Base-by-base conservation (phyloP, 1,284 basidiomycete species). In the Melanopsichium pennsylvanicum region DNA sequence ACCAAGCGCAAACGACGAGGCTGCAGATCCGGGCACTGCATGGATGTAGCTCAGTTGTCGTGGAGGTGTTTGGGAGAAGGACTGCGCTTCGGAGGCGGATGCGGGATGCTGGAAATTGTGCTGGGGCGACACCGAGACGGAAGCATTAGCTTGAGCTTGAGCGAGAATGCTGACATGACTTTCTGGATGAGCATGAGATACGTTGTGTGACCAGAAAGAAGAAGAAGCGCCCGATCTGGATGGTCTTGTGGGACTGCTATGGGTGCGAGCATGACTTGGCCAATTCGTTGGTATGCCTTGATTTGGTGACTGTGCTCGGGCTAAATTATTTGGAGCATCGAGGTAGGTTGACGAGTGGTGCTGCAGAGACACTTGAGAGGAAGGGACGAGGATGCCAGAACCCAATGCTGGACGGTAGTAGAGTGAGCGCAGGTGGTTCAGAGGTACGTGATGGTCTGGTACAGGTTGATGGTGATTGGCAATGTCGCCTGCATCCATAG, bases 401-500 rank as follows among this genome's bases (percentile, higher is more conserved):
- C 59, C 66, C 26, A 62, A 26, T 5, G 66, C 59, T 7, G 58
- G 58, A n/a, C 66, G 49, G 19, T 62, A 69, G 55, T 69, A 69
- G 31, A 69, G 55, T 33, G 58, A 54, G 7, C 66, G 54, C 13
- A 69, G 66, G 29, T 69, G 50, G 13, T 69, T 59, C 22, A 69
- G 18, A 2, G 66, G 66, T 4, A 69, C 55, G 32, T 59, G 60
- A 22, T 68, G 50, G 15, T 59, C 52, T 39, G 62, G 51, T 18
- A 51, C 31, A n/a, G 29, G 38, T 5, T 31, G 31, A 31, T 60
- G 49, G 4, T 26, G 34, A 16, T 64, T 59, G 40, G 55, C 45
- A 16, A 50, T 59, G 37, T 46, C 50, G 41, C 42, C 50, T 25
- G 22, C 47, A 8, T 56, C 38, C 8, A 29, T 29, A 7, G 27